These are phyloP conservation scores for Ophiostoma ulmi DNA, from an alignment of 2,329 filamentous ascomycete species.

Conservation along the genomic window DNA sequence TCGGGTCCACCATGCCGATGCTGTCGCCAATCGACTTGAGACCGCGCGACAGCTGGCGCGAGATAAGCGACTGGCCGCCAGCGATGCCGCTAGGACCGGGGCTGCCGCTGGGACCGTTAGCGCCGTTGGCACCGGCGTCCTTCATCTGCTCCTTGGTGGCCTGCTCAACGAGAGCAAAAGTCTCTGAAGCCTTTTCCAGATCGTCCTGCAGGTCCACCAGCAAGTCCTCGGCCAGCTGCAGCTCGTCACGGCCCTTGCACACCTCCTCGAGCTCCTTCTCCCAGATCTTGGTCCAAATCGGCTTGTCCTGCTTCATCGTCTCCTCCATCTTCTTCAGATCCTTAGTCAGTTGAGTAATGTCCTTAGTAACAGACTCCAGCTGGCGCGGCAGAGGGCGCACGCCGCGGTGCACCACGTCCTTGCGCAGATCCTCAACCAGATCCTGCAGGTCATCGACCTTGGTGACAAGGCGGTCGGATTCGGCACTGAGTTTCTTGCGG, in stretches of 20 bases:
- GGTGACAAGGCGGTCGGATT: constrained; percentile 84
- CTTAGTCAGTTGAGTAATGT: constrained; percentile 72
- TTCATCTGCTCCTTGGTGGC: constrained; percentile 98
- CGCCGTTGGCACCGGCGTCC: constrained; percentile 49
- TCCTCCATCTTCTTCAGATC: constrained; percentile 94
- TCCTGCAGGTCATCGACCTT: constrained; percentile 98
- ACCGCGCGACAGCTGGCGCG: constrained; percentile 51
- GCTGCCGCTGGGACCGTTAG: constrained; percentile 40
- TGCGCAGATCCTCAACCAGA: constrained; percentile 89
- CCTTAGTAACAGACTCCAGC: constrained; percentile 82
- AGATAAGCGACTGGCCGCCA: constrained; percentile 25
- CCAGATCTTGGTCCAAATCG: constrained; percentile 98
- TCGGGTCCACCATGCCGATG: constrained; percentile 54
- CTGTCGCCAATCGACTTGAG: constrained; percentile 50
- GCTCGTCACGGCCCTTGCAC: constrained; percentile 88
- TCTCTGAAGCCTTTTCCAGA: constrained; percentile 87
- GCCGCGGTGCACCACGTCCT: constrained; percentile 89
- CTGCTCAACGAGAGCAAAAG: constrained; percentile 91
- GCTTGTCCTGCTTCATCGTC: constrained; percentile 85
- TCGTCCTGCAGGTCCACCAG: constrained; percentile 89
- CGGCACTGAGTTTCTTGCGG: constrained; percentile 78
- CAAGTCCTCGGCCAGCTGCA: constrained; percentile 94
- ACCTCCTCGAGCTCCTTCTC: constrained; percentile 95
- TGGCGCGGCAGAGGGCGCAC: constrained; percentile 87
- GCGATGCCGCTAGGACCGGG: constrained; percentile 24